These are phyloP conservation scores for Fistulina hepatica DNA, from an alignment of 1,284 basidiomycete genomes.

Conservation along the genomic window DNA sequence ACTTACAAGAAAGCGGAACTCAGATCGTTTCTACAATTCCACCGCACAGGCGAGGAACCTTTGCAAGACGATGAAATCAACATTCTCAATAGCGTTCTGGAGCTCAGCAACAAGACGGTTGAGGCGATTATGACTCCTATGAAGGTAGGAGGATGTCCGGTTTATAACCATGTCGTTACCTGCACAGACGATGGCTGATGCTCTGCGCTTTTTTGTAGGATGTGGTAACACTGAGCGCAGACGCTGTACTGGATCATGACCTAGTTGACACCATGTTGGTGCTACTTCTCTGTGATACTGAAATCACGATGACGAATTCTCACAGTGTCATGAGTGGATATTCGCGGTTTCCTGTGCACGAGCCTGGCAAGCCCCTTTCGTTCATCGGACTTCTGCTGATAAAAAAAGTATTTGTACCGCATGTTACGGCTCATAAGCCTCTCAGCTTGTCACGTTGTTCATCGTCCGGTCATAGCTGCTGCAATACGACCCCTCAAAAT, in stretches of 20 bases:
- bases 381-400: slow-evolving; percentile 85
- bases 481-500: slow-evolving; percentile 79
- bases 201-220: slow-evolving; percentile 44
- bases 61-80: slow-evolving; percentile 82
- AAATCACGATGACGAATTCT: slow-evolving; percentile 4
- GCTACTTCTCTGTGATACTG: background rate
- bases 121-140: slow-evolving; percentile 84
- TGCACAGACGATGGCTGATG: too few relatives aligned
- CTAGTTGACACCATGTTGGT: slow-evolving; percentile 63
- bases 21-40: slow-evolving; percentile 88
- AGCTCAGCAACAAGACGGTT: slow-evolving; percentile 77
- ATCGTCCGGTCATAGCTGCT: slow-evolving; percentile 50
- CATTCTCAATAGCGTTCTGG: slow-evolving; percentile 82
- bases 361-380: slow-evolving; percentile 60
- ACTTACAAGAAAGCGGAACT: slow-evolving; percentile 91
- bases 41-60: slow-evolving; percentile 78
- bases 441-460: background rate
- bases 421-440: too few relatives aligned
- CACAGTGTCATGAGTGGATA: slow-evolving; percentile 70
- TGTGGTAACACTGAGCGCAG: slow-evolving; percentile 65
- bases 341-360: slow-evolving; percentile 88
- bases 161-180: background rate
- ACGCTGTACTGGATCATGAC: slow-evolving; percentile 73
- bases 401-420: slow-evolving; percentile 59
- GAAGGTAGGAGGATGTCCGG: slow-evolving; percentile 31